A percentile compares a stretch with the other conserved stretches of the same genome.
Evolutionary conservation across 2,329 filamentous ascomycete species (phyloP).

Genomic region (Fusarium sp.): DNA sequence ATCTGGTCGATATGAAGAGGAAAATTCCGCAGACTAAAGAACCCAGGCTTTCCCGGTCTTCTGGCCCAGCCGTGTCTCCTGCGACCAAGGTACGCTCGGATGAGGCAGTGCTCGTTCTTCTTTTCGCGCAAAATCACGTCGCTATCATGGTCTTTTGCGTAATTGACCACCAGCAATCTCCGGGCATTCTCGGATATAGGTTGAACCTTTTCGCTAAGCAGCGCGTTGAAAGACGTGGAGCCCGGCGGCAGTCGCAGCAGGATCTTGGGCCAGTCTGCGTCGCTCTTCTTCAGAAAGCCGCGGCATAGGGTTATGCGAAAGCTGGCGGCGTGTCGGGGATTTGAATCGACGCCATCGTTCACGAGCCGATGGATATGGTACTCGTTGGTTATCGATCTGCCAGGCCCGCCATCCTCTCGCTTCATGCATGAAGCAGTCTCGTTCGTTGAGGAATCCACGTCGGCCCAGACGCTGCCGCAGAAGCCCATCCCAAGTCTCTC

Average conservation of each 20-base stretch:
- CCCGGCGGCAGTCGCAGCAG: slow-evolving; percentile 33
- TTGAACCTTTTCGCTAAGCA: slow-evolving; percentile 48
- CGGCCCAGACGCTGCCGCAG: slow-evolving; percentile 32
- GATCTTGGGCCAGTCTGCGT: slow-evolving; percentile 25
- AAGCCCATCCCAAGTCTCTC: slow-evolving; percentile 21
- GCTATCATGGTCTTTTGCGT: slow-evolving; percentile 12
- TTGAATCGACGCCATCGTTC: background rate
- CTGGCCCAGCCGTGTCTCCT: slow-evolving; percentile 22
- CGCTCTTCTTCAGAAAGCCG: slow-evolving; percentile 11
- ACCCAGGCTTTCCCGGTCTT: background rate
- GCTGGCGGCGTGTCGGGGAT: background rate
- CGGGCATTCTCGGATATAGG: slow-evolving; percentile 29
- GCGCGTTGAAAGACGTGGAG: slow-evolving; percentile 41
- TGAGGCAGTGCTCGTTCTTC: slow-evolving; percentile 59
- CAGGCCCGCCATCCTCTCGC: slow-evolving; percentile 25
- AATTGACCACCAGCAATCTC: slow-evolving; percentile 33
- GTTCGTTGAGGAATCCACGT: background rate
- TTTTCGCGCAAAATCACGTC: slow-evolving; percentile 32
- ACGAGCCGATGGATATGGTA: slow-evolving; percentile 24
- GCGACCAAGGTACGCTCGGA: slow-evolving; percentile 62
- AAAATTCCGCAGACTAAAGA: slow-evolving; percentile 61
- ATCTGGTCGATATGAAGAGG: slow-evolving; percentile 64
- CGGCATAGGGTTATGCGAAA: slow-evolving; percentile 8
- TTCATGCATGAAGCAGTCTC: slow-evolving; percentile 28
- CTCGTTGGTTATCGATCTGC: slow-evolving; percentile 29